Percentiles rank a stretch among this genome's conserved stretches.
These are phyloP conservation scores for Excoecaria agallocha DNA, from an alignment of 345 rosid genomes.

Conservation along the genomic window DNA sequence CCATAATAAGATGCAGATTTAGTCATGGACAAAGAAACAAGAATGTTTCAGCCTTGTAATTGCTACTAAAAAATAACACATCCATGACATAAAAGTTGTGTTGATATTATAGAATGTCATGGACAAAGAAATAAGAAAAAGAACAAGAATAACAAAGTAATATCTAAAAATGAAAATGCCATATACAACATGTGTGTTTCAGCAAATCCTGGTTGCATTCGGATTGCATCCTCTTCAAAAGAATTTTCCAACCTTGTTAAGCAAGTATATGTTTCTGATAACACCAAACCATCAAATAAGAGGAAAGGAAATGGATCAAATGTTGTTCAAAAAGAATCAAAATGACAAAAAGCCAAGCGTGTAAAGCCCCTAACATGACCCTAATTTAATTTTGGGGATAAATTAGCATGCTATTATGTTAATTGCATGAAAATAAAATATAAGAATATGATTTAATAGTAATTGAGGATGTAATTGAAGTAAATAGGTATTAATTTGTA, in stretches of 20 bases:
- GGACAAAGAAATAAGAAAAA: neutral
- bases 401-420: no score
- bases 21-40: no score
- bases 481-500: no score
- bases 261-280: constrained; percentile 28
- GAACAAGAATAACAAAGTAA: neutral
- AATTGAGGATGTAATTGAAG: no score
- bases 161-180: neutral
- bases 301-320: neutral
- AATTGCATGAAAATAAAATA: no score
- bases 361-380: no score
- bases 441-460: no score
- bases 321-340: neutral
- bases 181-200: constrained; percentile 31
- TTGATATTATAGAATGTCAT: neutral
- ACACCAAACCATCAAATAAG: neutral
- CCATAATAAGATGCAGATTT: constrained; percentile 33
- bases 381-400: no score
- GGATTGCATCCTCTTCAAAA: constrained; percentile 23
- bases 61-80: no score
- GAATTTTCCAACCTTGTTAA: constrained; percentile 23
- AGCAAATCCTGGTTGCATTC: constrained; percentile 30
- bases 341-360: neutral
- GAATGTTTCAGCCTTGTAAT: no score
- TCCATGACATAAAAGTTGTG: no score